A percentile compares a stretch with the other conserved stretches of the same genome.
phyloP scores from a whole-genome alignment of 2,329 filamentous ascomycete species.

The Clonostachys solani region DNA sequence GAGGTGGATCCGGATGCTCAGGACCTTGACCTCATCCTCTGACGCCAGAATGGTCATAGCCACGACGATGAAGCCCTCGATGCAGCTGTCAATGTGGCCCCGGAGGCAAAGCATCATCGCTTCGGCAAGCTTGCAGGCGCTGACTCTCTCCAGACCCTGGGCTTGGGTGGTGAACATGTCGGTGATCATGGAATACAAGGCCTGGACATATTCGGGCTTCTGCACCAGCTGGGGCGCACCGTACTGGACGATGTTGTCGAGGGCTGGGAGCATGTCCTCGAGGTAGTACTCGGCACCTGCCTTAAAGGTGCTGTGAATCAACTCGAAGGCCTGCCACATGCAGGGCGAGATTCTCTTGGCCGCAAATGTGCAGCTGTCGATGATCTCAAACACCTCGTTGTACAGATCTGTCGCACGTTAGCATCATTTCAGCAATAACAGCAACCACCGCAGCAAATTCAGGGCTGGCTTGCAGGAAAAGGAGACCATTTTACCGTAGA shows the following conservation, averaged over 20 bases:
- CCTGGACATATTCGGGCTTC: conserved; percentile 81
- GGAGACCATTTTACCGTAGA: conserved; percentile 61
- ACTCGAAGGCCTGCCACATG: conserved; percentile 98
- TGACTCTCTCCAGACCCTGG: conserved; percentile 91
- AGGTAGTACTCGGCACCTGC: conserved; percentile 94
- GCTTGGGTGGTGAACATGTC: conserved; percentile 93
- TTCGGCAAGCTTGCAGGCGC: conserved; percentile 95
- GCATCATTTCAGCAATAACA: not conserved
- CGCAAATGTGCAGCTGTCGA: conserved; percentile 97
- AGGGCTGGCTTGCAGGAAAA: not conserved
- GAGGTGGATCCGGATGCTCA: conserved; percentile 90
- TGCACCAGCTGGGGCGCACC: conserved; percentile 76
- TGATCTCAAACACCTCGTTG: conserved; percentile 98
- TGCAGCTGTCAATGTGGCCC: conserved; percentile 81
- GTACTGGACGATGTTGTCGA: conserved; percentile 97
- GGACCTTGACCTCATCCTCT: conserved; percentile 72
- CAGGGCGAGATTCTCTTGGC: conserved; percentile 92
- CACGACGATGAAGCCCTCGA: conserved; percentile 84
- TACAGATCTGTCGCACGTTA: conserved; percentile 65
- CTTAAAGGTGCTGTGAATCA: conserved; percentile 97
- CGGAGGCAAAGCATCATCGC: conserved; percentile 95
- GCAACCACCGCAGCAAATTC: not conserved
- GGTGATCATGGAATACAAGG: conserved; percentile 88
- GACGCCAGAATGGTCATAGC: conserved; percentile 78
- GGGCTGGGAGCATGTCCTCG: conserved; percentile 95